Base-by-base conservation (phyloP, 371 early-diverging fungal species). In the Mucor saturninus region DNA sequence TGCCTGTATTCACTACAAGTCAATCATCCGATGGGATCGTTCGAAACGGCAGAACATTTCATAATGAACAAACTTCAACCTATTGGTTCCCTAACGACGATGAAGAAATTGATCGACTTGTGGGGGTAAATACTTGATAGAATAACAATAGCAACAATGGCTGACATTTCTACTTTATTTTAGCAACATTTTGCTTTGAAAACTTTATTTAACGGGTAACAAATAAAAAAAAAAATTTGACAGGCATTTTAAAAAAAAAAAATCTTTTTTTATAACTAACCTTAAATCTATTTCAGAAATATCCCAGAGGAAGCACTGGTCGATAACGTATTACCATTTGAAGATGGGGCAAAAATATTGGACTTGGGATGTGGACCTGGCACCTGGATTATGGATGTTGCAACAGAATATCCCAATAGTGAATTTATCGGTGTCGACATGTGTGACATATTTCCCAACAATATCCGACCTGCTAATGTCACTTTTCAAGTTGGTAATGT, bases 371-470 rank as follows among this genome's bases (percentile, higher is more conserved):
- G 81, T 58, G 84, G 80, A 2, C 80, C 80, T 21, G 86, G 86
- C 7, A 80, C 83, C 14, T 85, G 86, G 86, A 71, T 81, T 38
- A 68, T 85, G 74, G 86, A 86, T 63, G 75, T 84, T 59, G 81
- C 85, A 1, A 86, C 86, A 8, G 86, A 84, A 50, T 77, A 68
- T 54, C 85, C 85, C 13, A 74, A 70, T 7, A 75, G 79, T 51
- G 75, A 86, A 56, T 80, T 83, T 59, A 71, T 74, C 21, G 86
- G 84, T 13, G 67, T 86, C 29, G 86, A 86, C 54, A 84, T 86
- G 62, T 74, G 76, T 10, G 79, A 79, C 30, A 74, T 83, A 39
- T 86, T 83, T 63, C 86, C 86, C 1, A 69, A 60, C n/a, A 67
- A 69, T 2, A 82, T 79, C 53, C 60, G 73, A 55, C 84, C 84